A percentile compares a stretch with the other conserved stretches of the same genome.
Evolutionary conservation across 441 rosid species (phyloP).

Genomic region (Sinapis alba): DNA sequence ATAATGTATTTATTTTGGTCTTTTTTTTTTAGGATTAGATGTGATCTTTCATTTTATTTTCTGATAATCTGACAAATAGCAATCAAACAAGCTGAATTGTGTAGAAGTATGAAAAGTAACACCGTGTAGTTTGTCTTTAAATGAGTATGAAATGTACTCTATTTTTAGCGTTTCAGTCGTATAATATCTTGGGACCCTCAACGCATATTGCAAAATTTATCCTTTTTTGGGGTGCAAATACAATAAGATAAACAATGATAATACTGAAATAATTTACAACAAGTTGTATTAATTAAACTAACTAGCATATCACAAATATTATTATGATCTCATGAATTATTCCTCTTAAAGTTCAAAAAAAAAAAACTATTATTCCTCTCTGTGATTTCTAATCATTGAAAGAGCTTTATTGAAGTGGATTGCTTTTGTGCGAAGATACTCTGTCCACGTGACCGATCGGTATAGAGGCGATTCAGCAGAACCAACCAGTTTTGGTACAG

Average conservation of each 20-base stretch:
- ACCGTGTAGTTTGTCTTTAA: conserved; percentile 29
- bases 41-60: conserved; percentile 27
- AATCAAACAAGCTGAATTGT: conserved; percentile 32
- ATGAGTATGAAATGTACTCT: neutral
- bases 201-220: conserved; percentile 20
- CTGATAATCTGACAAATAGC: conserved; percentile 36
- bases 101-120: conserved; percentile 24
- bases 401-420: conserved; percentile 51
- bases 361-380: conserved; percentile 1
- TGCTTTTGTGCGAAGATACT: conserved; percentile 57
- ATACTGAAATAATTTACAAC: neutral
- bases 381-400: conserved; percentile 34
- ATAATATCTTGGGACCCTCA: conserved; percentile 33
- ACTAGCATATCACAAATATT: conserved; percentile 8
- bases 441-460: conserved; percentile 62
- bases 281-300: conserved; percentile 18
- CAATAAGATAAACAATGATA: conserved; percentile 4
- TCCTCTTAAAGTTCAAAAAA: too few species aligned
- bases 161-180: conserved; percentile 23
- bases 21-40: conserved; percentile 24
- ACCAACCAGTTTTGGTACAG: conserved; percentile 46
- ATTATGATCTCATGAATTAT: neutral
- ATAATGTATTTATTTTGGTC: conserved; percentile 24
- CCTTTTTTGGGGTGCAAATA: neutral
- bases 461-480: conserved; percentile 46